These are phyloP conservation scores for Trypanosomatidae sp. DNA, from an alignment of 208 protist genomes.

Conservation along the genomic window DNA sequence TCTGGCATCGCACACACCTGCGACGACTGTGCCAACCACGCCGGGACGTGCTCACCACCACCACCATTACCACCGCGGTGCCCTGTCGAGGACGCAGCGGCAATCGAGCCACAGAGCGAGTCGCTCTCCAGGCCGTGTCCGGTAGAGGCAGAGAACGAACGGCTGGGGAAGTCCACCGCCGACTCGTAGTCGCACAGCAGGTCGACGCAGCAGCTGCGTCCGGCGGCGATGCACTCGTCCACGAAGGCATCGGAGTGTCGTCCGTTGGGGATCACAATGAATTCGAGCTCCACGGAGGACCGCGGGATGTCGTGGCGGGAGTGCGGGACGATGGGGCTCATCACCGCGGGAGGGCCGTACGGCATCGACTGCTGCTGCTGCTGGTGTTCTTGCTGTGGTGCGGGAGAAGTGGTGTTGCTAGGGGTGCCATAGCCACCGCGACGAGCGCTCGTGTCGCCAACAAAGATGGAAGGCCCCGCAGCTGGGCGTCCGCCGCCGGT, in stretches of 20 bases:
- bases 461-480: no score
- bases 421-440: no score
- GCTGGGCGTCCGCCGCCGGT: no score
- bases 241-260: constrained; percentile 74
- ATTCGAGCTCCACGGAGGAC: constrained; percentile 49
- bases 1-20: constrained; percentile 36
- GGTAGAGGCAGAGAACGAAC: not conserved
- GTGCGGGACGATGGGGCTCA: constrained; percentile 8
- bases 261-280: constrained; percentile 56
- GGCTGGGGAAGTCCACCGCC: constrained; percentile 12
- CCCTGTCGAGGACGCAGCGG: not conserved
- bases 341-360: not conserved
- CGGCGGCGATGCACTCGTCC: constrained; percentile 66
- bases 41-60: not conserved
- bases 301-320: constrained; percentile 18
- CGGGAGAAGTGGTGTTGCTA: no score
- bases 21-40: not conserved
- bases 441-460: no score
- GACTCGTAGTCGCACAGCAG: constrained; percentile 76
- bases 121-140: not conserved
- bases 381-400: no score
- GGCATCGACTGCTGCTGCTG: not conserved
- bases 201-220: constrained; percentile 70
- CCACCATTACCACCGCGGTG: no score
- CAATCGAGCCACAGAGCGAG: constrained; percentile 10